Conservation (phyloP, 371 early-diverging fungal genomes). For the Syncephalastrum monosporum region DNA sequence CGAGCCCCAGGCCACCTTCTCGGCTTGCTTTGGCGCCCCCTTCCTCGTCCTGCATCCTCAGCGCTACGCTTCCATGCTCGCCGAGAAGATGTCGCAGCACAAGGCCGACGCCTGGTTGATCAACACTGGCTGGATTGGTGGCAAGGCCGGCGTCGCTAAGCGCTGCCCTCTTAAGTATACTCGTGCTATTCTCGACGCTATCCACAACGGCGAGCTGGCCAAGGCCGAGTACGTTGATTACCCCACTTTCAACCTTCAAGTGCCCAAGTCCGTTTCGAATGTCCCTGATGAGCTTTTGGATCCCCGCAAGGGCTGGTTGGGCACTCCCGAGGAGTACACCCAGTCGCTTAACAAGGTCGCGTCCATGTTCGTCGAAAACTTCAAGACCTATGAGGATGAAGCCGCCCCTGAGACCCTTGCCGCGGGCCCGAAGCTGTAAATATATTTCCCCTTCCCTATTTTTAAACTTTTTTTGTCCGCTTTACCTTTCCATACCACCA, state of each 20-base stretch:
- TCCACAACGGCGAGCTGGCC: constrained; percentile 89
- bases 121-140: constrained; percentile 98
- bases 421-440: constrained; percentile 66
- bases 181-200: constrained; percentile 94
- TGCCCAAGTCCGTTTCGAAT: constrained; percentile 75
- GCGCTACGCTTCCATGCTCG: constrained; percentile 94
- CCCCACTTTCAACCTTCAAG: constrained; percentile 82
- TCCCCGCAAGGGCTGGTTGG: constrained; percentile 86
- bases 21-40: constrained; percentile 93
- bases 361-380: constrained; percentile 86
- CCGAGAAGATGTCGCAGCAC: constrained; percentile 88
- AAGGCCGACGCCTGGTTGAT: constrained; percentile 90
- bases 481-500: not conserved
- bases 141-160: constrained; percentile 83
- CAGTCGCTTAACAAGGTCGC: constrained; percentile 78
- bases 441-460: constrained; percentile 1
- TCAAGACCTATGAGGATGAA: constrained; percentile 81
- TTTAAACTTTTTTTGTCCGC: not conserved
- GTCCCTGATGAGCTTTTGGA: constrained; percentile 89
- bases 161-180: constrained; percentile 93
- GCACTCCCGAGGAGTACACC: constrained; percentile 61
- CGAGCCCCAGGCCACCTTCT: constrained; percentile 91
- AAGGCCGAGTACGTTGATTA: constrained; percentile 79
- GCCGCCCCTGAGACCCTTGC: constrained; percentile 75
- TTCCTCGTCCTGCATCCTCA: constrained; percentile 96